Conservation (phyloP, 2,329 filamentous ascomycete species). For the Sporothrix brasiliensis region DNA sequence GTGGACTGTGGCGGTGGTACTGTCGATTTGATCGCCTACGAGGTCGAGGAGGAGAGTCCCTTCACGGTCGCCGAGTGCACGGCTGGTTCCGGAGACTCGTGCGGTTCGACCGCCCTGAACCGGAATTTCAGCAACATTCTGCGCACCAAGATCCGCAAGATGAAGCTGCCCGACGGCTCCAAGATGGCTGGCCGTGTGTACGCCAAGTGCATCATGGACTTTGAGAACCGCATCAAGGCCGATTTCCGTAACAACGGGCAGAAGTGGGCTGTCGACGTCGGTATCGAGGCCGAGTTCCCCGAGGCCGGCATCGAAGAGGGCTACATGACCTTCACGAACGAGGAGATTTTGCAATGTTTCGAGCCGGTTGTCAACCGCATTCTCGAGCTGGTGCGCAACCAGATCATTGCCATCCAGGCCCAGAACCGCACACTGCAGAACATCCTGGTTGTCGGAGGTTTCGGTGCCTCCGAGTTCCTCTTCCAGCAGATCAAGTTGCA, state of each 20-base stretch:
- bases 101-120: constrained; percentile 96
- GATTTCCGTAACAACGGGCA: constrained; percentile 99
- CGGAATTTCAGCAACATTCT: constrained; percentile 98
- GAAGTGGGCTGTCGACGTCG: constrained; percentile 98
- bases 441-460: constrained; percentile 94
- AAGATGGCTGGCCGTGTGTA: constrained; percentile 98
- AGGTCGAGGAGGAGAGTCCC: constrained; percentile 95
- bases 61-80: constrained; percentile 98
- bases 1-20: constrained; percentile 98
- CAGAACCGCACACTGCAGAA: constrained; percentile 95
- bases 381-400: constrained; percentile 91
- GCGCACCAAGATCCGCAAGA: constrained; percentile 96
- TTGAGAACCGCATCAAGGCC: constrained; percentile 99
- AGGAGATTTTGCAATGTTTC: constrained; percentile 98
- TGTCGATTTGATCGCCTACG: constrained; percentile 97
- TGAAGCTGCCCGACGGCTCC: constrained; percentile 96
- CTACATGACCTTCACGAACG: constrained; percentile 99
- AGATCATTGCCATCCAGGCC: constrained; percentile 98
- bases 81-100: constrained; percentile 94
- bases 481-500: constrained; percentile 99
- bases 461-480: constrained; percentile 96
- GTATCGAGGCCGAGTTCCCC: constrained; percentile 96
- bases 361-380: constrained; percentile 98
- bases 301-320: constrained; percentile 98
- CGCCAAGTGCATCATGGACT: constrained; percentile 99